Evolutionary conservation across 352 stramenopile species (phyloP).

Genomic region (Pythium aquatile): DNA sequence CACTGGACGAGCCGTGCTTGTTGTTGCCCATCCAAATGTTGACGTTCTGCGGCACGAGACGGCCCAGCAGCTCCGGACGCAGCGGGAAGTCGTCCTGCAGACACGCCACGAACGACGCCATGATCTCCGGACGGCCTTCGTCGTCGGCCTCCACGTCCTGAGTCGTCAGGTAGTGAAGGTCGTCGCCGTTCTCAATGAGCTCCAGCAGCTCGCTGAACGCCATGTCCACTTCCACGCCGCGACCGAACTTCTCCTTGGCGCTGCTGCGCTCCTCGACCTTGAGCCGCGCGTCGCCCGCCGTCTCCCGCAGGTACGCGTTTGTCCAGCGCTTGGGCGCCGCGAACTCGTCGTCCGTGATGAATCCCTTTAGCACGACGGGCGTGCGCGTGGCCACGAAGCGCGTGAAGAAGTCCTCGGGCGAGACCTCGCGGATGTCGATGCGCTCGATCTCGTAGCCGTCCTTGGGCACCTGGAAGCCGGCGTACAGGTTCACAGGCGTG

Average conservation of each 20-base stretch:
- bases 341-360: constrained; percentile 58
- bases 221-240: constrained; percentile 86
- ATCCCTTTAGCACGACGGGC: constrained; percentile 74
- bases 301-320: constrained; percentile 63
- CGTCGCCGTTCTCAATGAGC: constrained; percentile 63
- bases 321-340: constrained; percentile 66
- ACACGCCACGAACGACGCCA: constrained; percentile 79
- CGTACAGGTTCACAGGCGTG: constrained; percentile 52
- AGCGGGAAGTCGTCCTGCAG: constrained; percentile 84
- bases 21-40: constrained; percentile 97
- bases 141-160: constrained; percentile 85
- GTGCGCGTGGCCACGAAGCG: constrained; percentile 75
- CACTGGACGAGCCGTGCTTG: constrained; percentile 77
- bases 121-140: constrained; percentile 77
- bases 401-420: constrained; percentile 73
- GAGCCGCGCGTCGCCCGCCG: constrained; percentile 61
- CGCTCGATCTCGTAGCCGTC: constrained; percentile 49
- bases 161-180: constrained; percentile 88
- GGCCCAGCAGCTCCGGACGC: constrained; percentile 74
- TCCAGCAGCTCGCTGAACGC: constrained; percentile 72
- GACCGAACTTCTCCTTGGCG: constrained; percentile 75
- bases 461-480: constrained; percentile 46
- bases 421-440: constrained; percentile 50
- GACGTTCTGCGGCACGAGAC: constrained; percentile 93
- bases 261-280: constrained; percentile 77